These are phyloP conservation scores for Myriosclerotinia duriaeana DNA, from an alignment of 2,329 filamentous ascomycete genomes.

Conservation along the genomic window DNA sequence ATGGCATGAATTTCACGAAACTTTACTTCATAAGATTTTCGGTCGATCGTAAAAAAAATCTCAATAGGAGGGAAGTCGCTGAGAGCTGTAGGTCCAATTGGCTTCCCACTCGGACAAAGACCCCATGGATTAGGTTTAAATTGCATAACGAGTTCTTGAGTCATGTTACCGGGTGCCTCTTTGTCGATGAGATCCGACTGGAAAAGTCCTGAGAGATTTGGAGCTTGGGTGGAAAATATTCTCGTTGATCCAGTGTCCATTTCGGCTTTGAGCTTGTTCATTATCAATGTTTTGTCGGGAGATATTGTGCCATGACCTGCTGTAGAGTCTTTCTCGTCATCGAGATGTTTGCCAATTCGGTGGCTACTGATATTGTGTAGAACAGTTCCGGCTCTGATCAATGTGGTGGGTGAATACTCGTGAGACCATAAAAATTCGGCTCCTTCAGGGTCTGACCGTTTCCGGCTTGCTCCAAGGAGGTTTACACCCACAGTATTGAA, in stretches of 20 bases:
- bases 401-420: constrained; percentile 5
- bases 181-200: not conserved
- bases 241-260: constrained; percentile 7
- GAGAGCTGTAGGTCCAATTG: constrained; percentile 30
- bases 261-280: constrained; percentile 1
- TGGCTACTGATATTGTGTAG: constrained; percentile 14
- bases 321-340: not conserved
- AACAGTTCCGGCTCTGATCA: constrained; percentile 12
- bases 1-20: constrained; percentile 34
- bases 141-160: constrained; percentile 30
- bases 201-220: constrained; percentile 32
- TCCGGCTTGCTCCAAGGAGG: not conserved
- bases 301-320: not conserved
- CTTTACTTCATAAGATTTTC: constrained; percentile 23
- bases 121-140: constrained; percentile 39
- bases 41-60: constrained; percentile 34
- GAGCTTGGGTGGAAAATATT: constrained; percentile 33
- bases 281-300: constrained; percentile 1
- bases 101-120: constrained; percentile 9
- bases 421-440: constrained; percentile 1
- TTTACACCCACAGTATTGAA: constrained; percentile 4
- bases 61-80: constrained; percentile 38
- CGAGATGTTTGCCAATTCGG: not conserved
- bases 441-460: not conserved
- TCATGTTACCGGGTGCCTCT: not conserved